Conservation (phyloP, 2,329 filamentous ascomycete species). For the Clonostachys solani region DNA sequence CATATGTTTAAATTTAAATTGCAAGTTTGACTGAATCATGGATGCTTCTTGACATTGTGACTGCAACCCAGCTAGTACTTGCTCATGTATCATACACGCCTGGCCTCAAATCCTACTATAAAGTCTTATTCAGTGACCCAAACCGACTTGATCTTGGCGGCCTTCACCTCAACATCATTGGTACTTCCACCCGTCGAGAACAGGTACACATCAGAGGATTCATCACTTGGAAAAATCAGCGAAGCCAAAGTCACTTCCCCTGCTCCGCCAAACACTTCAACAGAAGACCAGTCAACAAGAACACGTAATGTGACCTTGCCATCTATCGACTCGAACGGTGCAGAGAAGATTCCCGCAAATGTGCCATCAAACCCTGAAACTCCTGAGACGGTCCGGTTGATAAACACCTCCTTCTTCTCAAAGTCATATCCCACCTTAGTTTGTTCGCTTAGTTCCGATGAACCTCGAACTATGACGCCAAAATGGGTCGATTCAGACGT, state of each 20-base stretch:
- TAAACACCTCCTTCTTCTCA: neutral
- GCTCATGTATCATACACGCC: slow-evolving; percentile 30
- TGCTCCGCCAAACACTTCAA: slow-evolving; percentile 2
- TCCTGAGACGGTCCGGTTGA: slow-evolving; percentile 2
- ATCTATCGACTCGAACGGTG: neutral
- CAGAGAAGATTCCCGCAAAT: slow-evolving; percentile 1
- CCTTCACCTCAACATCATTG: neutral
- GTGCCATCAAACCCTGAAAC: slow-evolving; percentile 1
- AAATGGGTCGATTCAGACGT: slow-evolving; percentile 2
- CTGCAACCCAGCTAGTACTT: no score
- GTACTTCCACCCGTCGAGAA: slow-evolving; percentile 2
- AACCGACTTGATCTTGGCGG: neutral
- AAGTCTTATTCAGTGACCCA: neutral
- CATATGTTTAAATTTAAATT: no score
- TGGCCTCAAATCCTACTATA: neutral
- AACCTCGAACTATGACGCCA: slow-evolving; percentile 1
- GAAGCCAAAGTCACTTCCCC: slow-evolving; percentile 1
- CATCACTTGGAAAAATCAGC: slow-evolving; percentile 2
- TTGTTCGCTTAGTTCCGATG: slow-evolving; percentile 2
- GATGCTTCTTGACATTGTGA: no score
- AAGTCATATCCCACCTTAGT: slow-evolving; percentile 2
- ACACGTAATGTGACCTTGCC: slow-evolving; percentile 1
- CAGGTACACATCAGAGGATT: neutral
- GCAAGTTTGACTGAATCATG: no score
- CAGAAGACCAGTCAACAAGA: slow-evolving; percentile 4